phyloP scores from a whole-genome alignment of 768 basidiomycete species.

The Termitomyces sp. region DNA sequence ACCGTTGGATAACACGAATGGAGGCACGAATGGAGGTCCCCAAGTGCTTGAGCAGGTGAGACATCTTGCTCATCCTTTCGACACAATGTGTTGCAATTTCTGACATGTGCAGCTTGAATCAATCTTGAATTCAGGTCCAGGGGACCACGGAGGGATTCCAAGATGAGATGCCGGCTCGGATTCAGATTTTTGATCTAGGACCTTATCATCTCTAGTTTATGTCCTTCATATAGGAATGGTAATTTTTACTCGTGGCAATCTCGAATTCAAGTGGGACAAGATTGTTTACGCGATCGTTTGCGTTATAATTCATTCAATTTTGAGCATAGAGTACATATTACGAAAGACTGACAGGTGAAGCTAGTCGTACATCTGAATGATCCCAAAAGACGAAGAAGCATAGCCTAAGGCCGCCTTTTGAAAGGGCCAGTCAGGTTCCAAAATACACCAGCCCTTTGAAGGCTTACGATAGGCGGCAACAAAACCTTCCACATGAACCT shows the following conservation, averaged over 20 bases:
- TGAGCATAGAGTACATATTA: no score
- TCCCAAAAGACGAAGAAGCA: no score
- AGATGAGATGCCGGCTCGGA: constrained; percentile 3
- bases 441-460: no score
- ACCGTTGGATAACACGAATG: constrained; percentile 5
- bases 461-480: no score
- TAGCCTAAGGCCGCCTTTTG: no score
- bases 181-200: neutral
- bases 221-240: neutral
- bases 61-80: neutral
- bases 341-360: no score
- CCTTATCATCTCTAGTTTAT: neutral
- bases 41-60: constrained; percentile 19
- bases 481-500: neutral
- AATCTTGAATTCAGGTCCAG: constrained; percentile 14
- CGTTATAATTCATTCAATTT: no score
- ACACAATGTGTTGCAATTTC: neutral
- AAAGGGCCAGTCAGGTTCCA: neutral
- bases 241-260: neutral
- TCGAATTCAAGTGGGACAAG: neutral
- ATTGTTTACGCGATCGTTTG: neutral
- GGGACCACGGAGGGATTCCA: constrained; percentile 9
- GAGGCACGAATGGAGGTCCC: constrained; percentile 1
- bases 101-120: constrained; percentile 15
- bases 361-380: neutral